These are phyloP conservation scores for Carallia pectinifolia DNA, from an alignment of 345 rosid genomes.

Conservation along the genomic window DNA sequence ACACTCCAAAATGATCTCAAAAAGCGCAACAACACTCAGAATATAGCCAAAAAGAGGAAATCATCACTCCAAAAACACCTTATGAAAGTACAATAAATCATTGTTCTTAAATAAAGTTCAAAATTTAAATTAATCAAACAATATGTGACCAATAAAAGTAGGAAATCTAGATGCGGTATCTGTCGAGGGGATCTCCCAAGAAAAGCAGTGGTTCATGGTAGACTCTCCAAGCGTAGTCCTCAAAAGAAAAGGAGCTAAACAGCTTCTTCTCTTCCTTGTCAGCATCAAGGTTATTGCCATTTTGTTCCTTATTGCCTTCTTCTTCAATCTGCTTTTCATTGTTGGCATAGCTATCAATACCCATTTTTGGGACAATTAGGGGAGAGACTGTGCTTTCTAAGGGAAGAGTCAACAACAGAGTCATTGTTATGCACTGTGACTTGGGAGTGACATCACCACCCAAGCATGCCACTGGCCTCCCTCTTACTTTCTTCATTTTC, in stretches of 20 bases:
- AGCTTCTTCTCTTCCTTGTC: slow-evolving; percentile 17
- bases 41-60: no score
- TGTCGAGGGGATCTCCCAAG: slow-evolving; percentile 63
- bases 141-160: not conserved
- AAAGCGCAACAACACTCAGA: no score
- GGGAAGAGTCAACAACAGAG: slow-evolving; percentile 62
- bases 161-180: slow-evolving; percentile 38
- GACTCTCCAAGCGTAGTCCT: slow-evolving; percentile 84
- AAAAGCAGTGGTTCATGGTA: slow-evolving; percentile 57
- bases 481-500: slow-evolving; percentile 64
- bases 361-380: slow-evolving; percentile 23
- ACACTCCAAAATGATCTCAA: no score
- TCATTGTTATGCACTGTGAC: slow-evolving; percentile 43
- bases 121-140: not conserved
- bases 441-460: slow-evolving; percentile 26
- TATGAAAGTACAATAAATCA: not conserved
- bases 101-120: not conserved
- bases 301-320: slow-evolving; percentile 6
- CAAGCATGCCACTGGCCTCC: slow-evolving; percentile 42
- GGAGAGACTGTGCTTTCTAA: slow-evolving; percentile 49
- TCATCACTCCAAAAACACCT: no score
- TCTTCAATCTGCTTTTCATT: slow-evolving; percentile 24
- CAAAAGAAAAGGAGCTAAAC: slow-evolving; percentile 58
- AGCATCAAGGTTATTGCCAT: not conserved
- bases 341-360: not conserved